A percentile compares a stretch with the other conserved stretches of the same genome.
phyloP scores from a whole-genome alignment of 805 yeast species.

The Starmera caribaea region DNA sequence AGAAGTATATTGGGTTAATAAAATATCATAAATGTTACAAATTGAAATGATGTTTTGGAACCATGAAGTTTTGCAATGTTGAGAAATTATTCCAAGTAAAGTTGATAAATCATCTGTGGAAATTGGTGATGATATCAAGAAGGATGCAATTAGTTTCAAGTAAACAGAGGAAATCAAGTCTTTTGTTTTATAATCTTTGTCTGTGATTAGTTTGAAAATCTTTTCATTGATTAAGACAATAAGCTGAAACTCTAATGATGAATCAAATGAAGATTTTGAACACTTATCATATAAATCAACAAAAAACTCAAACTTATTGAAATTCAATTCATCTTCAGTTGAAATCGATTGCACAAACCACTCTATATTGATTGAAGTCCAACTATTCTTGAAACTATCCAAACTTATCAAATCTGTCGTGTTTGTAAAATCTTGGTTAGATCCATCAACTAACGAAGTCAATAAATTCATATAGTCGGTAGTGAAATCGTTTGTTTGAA shows the following conservation, averaged over 20 bases:
- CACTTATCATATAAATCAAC: conserved; percentile 11
- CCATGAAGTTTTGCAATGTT: conserved; percentile 8
- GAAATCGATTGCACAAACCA: conserved; percentile 9
- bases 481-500: conserved; percentile 4
- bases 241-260: too few relatives aligned
- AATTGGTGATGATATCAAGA: conserved; percentile 12
- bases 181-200: conserved; percentile 17
- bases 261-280: too few relatives aligned
- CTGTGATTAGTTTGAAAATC: not conserved
- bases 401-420: conserved; percentile 14
- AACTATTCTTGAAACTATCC: conserved; percentile 19
- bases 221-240: too few relatives aligned
- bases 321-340: conserved; percentile 6
- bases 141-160: conserved; percentile 15
- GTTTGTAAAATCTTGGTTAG: conserved; percentile 13
- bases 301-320: conserved; percentile 21
- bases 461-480: conserved; percentile 16
- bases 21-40: conserved; percentile 9
- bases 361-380: conserved; percentile 14
- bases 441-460: conserved; percentile 15
- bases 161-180: conserved; percentile 20
- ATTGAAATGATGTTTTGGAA: conserved; percentile 6
- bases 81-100: not conserved
- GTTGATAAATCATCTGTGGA: conserved; percentile 9
- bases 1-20: conserved; percentile 8